These are phyloP conservation scores for Bruguiera gymnorhiza DNA, from an alignment of 345 rosid species.

Conservation along the genomic window DNA sequence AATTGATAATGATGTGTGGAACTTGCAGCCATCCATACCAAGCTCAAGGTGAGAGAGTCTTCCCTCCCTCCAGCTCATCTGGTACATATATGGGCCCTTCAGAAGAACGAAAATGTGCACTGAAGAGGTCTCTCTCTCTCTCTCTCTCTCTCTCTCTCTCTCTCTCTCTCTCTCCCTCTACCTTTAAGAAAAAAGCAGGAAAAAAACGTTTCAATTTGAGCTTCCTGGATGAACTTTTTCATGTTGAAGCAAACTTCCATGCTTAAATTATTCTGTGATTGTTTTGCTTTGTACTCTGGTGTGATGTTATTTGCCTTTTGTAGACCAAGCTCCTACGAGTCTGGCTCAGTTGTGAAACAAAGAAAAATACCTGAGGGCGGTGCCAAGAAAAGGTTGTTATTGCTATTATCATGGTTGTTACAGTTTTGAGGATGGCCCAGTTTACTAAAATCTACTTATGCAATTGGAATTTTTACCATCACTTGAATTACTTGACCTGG, in stretches of 20 bases:
- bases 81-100: conserved; percentile 26
- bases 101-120: conserved; percentile 40
- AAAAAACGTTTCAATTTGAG: neutral
- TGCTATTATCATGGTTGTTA: conserved; percentile 8
- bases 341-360: conserved; percentile 36
- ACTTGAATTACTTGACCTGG: conserved; percentile 5
- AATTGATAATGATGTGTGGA: conserved; percentile 7
- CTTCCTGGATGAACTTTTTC: neutral
- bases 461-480: neutral
- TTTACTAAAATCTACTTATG: neutral
- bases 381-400: conserved; percentile 57
- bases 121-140: conserved; percentile 45
- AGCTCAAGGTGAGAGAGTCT: conserved; percentile 35
- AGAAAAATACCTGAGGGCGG: conserved; percentile 66
- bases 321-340: conserved; percentile 46
- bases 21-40: conserved; percentile 41
- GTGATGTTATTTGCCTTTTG: conserved; percentile 15
- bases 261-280: neutral
- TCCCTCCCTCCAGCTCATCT: conserved; percentile 33
- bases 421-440: neutral
- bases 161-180: conserved; percentile 5
- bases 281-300: conserved; percentile 3
- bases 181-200: neutral
- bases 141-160: conserved; percentile 14
- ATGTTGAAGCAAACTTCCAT: too few relatives aligned